Conservation (phyloP, 371 early-diverging fungal genomes). For the Mucor velutinosus region DNA sequence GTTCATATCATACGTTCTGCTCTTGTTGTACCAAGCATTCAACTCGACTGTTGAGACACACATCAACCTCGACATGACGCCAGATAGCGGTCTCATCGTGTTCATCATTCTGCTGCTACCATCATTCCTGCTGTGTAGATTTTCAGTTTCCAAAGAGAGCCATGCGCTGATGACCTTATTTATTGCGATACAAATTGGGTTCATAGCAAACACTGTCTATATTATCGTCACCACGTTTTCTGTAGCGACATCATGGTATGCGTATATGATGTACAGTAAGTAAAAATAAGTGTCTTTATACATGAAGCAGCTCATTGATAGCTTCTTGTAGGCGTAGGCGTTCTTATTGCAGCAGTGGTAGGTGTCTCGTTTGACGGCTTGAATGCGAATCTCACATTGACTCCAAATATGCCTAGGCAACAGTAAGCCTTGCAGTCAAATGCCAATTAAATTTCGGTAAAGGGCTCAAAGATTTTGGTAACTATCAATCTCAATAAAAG, state of each 20-base stretch:
- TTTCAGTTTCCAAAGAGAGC: conserved; percentile 3
- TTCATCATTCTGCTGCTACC: neutral
- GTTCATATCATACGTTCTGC: neutral
- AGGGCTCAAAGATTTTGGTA: conserved; percentile 14
- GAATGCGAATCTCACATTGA: too few relatives aligned
- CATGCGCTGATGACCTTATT: neutral
- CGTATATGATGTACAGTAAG: conserved; percentile 15
- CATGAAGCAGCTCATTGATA: neutral
- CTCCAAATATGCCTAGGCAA: neutral
- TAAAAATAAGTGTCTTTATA: neutral
- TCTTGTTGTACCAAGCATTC: neutral
- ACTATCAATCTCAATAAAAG: neutral
- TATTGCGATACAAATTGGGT: neutral
- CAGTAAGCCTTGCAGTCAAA: neutral
- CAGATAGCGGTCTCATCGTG: neutral
- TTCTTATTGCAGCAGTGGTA: neutral
- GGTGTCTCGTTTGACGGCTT: neutral
- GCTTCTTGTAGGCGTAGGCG: neutral
- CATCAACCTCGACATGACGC: neutral
- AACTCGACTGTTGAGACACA: neutral
- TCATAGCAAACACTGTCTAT: neutral
- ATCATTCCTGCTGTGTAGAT: neutral
- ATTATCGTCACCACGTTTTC: neutral
- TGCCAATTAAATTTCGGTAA: conserved; percentile 9
- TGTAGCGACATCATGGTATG: neutral